These are phyloP conservation scores for Ambrosiella xylebori DNA, from an alignment of 2,329 filamentous ascomycete species.

Conservation along the genomic window DNA sequence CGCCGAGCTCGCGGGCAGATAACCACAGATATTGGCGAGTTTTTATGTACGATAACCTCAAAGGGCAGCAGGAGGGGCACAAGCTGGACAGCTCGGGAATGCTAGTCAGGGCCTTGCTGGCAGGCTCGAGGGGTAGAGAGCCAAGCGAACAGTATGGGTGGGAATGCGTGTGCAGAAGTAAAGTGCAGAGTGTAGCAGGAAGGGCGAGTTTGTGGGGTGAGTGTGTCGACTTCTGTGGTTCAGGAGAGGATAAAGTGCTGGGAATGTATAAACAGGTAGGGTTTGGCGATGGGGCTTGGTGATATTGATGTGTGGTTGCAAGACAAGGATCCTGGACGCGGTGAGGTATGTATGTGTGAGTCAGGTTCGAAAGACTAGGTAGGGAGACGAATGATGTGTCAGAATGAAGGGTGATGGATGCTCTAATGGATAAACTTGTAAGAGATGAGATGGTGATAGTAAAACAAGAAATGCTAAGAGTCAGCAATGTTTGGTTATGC, in stretches of 20 bases:
- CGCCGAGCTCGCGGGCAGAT: not conserved
- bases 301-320: not conserved
- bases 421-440: too few species aligned
- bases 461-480: not conserved
- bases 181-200: not conserved
- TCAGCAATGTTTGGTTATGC: not conserved
- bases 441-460: too few species aligned
- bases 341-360: not conserved
- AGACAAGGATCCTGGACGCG: not conserved
- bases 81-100: not conserved
- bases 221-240: not conserved
- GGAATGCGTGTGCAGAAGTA: not conserved
- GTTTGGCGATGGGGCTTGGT: not conserved
- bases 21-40: not conserved
- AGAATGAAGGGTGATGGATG: not conserved
- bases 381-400: not conserved
- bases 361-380: not conserved
- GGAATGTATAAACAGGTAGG: not conserved
- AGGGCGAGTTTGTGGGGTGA: not conserved
- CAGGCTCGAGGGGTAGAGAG: not conserved
- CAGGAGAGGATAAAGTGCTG: not conserved
- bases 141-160: not conserved
- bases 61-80: not conserved
- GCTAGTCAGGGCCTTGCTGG: not conserved
- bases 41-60: not conserved